Conservation (phyloP, 2,329 filamentous ascomycete species). For the Sphaerulina vaccinii region DNA sequence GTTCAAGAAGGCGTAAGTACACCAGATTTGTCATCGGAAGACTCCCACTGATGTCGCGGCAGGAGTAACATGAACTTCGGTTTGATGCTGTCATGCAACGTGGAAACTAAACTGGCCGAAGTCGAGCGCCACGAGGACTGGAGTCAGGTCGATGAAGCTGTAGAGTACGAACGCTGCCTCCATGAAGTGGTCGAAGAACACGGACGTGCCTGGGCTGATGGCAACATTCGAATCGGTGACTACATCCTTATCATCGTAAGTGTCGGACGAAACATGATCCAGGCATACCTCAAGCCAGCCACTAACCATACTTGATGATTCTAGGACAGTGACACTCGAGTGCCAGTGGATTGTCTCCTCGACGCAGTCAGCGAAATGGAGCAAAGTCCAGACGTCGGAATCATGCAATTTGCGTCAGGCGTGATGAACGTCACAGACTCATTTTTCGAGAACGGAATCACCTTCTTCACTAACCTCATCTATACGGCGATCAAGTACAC, state of each 20-base stretch:
- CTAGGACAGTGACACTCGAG: constrained; percentile 67
- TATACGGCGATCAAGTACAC: constrained; percentile 71
- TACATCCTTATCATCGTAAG: constrained; percentile 60
- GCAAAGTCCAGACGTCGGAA: constrained; percentile 65
- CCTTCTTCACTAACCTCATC: constrained; percentile 76
- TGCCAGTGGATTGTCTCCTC: constrained; percentile 66
- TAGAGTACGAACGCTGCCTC: constrained; percentile 53
- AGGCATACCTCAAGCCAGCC: too few species aligned
- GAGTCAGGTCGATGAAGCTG: constrained; percentile 39
- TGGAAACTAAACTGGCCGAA: constrained; percentile 58
- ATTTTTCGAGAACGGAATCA: constrained; percentile 74
- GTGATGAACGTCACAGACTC: constrained; percentile 74
- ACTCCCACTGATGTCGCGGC: too few species aligned
- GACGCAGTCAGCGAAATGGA: constrained; percentile 72
- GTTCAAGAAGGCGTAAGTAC: constrained; percentile 63
- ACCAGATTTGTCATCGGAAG: too few species aligned
- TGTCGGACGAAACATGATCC: too few species aligned
- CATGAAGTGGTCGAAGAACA: constrained; percentile 55
- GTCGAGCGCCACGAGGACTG: constrained; percentile 40
- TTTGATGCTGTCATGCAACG: constrained; percentile 59
- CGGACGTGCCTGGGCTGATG: constrained; percentile 57
- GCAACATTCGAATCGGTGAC: constrained; percentile 61
- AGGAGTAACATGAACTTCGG: constrained; percentile 68
- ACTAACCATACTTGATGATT: too few species aligned
- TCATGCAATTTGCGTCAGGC: constrained; percentile 69